Percentiles rank a stretch among this genome's conserved stretches.
Evolutionary conservation across 2,329 filamentous ascomycete genomes (phyloP).

Genomic region (Fusarium kyushuense): DNA sequence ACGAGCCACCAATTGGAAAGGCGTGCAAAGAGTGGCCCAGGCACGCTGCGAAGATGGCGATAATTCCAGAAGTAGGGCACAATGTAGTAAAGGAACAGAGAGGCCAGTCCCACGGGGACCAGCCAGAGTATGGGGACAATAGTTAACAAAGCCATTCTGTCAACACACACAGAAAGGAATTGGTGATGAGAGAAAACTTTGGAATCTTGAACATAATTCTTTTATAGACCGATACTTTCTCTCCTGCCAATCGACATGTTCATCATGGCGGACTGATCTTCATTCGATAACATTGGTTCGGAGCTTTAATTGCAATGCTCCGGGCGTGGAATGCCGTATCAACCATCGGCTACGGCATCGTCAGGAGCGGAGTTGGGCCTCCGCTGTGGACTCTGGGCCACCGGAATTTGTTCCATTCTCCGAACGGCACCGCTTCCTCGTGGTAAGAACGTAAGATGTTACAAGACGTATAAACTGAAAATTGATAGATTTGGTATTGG

Average conservation of each 20-base stretch:
- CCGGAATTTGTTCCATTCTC: not conserved
- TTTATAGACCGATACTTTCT: too few relatives aligned
- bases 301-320: not conserved
- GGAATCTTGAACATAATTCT: too few relatives aligned
- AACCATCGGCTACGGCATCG: not conserved
- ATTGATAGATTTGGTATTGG: too few relatives aligned
- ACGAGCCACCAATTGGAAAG: conserved; percentile 12
- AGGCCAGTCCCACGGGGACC: not conserved
- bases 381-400: not conserved
- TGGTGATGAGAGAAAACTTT: too few relatives aligned
- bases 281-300: not conserved
- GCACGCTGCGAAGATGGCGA: not conserved
- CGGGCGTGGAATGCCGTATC: not conserved
- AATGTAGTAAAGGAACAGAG: not conserved
- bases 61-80: conserved; percentile 11
- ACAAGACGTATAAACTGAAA: too few relatives aligned
- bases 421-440: too few relatives aligned
- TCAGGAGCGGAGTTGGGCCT: not conserved
- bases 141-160: not conserved
- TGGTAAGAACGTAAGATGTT: too few relatives aligned
- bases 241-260: not conserved
- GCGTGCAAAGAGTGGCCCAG: not conserved
- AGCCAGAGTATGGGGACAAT: not conserved
- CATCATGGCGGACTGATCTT: not conserved
- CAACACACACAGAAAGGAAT: too few relatives aligned